Percentiles rank a stretch among this genome's conserved stretches.
These are phyloP conservation scores for Primulina eburnea DNA, from an alignment of 257 asterid species.

Conservation along the genomic window DNA sequence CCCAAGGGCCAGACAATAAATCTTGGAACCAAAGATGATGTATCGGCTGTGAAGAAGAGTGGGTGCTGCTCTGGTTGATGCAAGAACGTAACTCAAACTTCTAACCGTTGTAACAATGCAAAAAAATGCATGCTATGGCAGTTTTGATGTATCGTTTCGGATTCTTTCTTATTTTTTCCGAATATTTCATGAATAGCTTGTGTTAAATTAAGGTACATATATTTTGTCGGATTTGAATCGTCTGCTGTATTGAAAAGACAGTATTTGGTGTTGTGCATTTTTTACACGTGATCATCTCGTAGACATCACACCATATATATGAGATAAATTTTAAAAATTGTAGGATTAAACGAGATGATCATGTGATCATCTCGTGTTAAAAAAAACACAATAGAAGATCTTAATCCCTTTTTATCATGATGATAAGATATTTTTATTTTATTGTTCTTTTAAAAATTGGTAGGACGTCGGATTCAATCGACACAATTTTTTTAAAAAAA, in stretches of 20 bases:
- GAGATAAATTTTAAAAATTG: no score
- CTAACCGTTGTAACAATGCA: background rate
- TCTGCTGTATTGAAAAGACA: no score
- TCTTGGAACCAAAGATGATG: slow-evolving; percentile 32
- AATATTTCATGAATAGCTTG: background rate
- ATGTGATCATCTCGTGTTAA: no score
- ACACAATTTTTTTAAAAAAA: no score
- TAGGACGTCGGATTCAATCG: background rate
- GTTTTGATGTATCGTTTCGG: background rate
- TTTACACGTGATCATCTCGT: no score
- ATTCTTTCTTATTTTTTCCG: background rate
- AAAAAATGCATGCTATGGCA: background rate
- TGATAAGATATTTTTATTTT: background rate
- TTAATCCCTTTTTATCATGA: no score
- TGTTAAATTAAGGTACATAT: background rate
- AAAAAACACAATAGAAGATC: no score
- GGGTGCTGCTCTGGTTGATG: slow-evolving; percentile 38
- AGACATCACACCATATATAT: no score
- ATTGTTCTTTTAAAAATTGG: background rate
- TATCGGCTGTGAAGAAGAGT: slow-evolving; percentile 29
- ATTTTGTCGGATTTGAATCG: no score
- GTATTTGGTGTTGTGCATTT: no score
- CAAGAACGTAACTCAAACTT: background rate
- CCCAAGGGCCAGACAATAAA: slow-evolving; percentile 38
- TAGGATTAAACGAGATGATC: no score